A percentile compares a stretch with the other conserved stretches of the same genome.
These are phyloP conservation scores for Penicillium paneum DNA, from an alignment of 2,329 filamentous ascomycete genomes.

Conservation along the genomic window DNA sequence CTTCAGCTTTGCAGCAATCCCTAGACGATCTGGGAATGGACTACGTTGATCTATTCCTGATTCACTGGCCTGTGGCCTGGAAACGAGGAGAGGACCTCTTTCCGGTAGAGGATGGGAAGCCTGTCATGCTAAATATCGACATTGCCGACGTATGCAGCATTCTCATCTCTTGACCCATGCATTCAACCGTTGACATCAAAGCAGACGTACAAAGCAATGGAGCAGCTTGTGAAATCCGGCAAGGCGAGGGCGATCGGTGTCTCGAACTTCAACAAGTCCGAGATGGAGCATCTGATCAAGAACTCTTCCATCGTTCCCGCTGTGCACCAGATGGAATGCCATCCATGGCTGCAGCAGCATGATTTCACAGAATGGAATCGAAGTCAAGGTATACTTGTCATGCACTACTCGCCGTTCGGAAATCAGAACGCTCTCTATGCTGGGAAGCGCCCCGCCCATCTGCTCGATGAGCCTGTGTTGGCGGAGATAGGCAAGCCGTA, in stretches of 20 bases:
- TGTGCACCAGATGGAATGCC: constrained; percentile 52
- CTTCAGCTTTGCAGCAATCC: constrained; percentile 58
- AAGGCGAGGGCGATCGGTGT: constrained; percentile 53
- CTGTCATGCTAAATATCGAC: constrained; percentile 45
- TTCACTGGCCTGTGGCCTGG: constrained; percentile 63
- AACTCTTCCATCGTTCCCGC: constrained; percentile 47
- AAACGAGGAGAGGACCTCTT: constrained; percentile 48
- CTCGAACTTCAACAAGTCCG: constrained; percentile 51
- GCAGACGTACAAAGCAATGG: constrained; percentile 52
- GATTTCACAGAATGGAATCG: constrained; percentile 51
- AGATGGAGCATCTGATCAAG: constrained; percentile 48
- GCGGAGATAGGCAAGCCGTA: constrained; percentile 53
- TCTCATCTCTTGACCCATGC: neutral
- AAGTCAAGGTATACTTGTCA: constrained; percentile 52
- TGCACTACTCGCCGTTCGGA: constrained; percentile 55
- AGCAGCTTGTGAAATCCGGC: constrained; percentile 40
- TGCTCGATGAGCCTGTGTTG: constrained; percentile 53
- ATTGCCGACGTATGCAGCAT: constrained; percentile 45
- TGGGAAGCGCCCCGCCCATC: constrained; percentile 42
- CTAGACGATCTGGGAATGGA: constrained; percentile 62
- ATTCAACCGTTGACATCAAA: neutral
- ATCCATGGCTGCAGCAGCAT: constrained; percentile 53
- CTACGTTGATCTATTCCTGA: constrained; percentile 68
- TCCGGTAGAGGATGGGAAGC: constrained; percentile 47
- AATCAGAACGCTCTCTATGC: constrained; percentile 53